Evolutionary conservation across 345 rosid species (phyloP).

Genomic region (Lepidium aucheri): DNA sequence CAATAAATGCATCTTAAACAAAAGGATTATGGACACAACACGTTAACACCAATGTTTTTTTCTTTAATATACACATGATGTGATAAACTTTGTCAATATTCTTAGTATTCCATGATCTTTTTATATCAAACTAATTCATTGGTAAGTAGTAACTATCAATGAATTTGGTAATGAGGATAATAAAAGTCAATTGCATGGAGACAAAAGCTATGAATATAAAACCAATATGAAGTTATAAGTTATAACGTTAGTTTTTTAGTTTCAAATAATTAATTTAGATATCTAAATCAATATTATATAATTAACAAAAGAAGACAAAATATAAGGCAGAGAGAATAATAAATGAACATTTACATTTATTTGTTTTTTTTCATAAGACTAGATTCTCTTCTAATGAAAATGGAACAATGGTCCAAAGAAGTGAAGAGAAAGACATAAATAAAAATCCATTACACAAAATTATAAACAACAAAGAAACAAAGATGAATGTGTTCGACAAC

Average conservation of each 20-base stretch:
- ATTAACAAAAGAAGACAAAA: background rate
- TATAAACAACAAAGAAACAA: slow-evolving; percentile 4
- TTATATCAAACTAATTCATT: background rate
- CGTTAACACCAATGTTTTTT: no score
- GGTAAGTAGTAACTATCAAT: background rate
- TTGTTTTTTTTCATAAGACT: background rate
- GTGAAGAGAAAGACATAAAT: slow-evolving; percentile 4
- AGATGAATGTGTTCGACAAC: slow-evolving; percentile 1
- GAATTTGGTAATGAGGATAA: background rate
- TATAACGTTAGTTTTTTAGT: background rate
- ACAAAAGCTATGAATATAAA: background rate
- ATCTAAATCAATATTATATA: background rate
- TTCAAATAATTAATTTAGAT: background rate
- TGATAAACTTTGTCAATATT: background rate
- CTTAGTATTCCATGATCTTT: slow-evolving; percentile 4
- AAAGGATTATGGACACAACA: no score
- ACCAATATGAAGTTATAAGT: background rate
- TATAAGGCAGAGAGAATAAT: background rate
- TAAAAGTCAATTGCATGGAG: slow-evolving; percentile 2
- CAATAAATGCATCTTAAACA: no score
- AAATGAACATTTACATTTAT: background rate
- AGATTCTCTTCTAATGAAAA: background rate
- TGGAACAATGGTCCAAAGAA: slow-evolving; percentile 10
- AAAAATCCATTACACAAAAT: slow-evolving; percentile 6
- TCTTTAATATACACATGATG: no score